Evolutionary conservation across 2,329 filamentous ascomycete genomes (phyloP).

Genomic region (Clathrospora elynae): DNA sequence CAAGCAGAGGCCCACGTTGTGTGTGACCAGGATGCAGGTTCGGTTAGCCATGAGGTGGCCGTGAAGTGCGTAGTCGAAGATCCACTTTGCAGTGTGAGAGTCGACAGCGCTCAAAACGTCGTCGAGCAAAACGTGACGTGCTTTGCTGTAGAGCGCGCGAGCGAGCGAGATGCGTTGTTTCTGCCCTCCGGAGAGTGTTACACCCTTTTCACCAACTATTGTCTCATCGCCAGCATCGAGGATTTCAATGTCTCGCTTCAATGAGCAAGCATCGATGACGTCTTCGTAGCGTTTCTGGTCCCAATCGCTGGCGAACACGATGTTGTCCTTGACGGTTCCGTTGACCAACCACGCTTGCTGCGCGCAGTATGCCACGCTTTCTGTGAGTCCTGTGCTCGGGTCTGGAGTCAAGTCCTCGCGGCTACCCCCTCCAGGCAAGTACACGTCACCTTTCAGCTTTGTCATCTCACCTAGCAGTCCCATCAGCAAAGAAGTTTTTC

Average conservation of each 20-base stretch:
- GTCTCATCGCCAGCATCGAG: slow-evolving; percentile 92
- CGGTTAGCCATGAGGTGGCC: slow-evolving; percentile 86
- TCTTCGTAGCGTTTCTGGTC: slow-evolving; percentile 83
- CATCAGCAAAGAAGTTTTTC: slow-evolving; percentile 96
- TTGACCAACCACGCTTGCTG: slow-evolving; percentile 98
- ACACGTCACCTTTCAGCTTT: slow-evolving; percentile 76
- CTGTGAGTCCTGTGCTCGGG: slow-evolving; percentile 81
- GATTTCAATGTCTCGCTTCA: slow-evolving; percentile 90
- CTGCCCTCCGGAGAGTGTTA: slow-evolving; percentile 93
- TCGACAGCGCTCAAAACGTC: slow-evolving; percentile 97
- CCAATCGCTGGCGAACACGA: slow-evolving; percentile 81
- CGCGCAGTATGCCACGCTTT: slow-evolving; percentile 94
- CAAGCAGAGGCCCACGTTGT: slow-evolving; percentile 88
- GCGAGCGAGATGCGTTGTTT: slow-evolving; percentile 97
- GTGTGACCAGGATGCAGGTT: slow-evolving; percentile 93
- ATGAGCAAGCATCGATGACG: slow-evolving; percentile 86
- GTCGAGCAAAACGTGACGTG: slow-evolving; percentile 86
- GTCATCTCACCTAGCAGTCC: slow-evolving; percentile 97
- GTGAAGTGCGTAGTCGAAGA: slow-evolving; percentile 89
- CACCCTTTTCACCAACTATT: slow-evolving; percentile 94
- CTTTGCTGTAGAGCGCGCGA: slow-evolving; percentile 95
- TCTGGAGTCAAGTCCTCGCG: slow-evolving; percentile 83
- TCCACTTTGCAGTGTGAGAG: slow-evolving; percentile 97
- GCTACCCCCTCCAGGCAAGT: slow-evolving; percentile 81
- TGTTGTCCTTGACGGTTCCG: slow-evolving; percentile 93